Evolutionary conservation across 1,139 yeast species (phyloP).

Genomic region (Saccharomyces hybrid): DNA sequence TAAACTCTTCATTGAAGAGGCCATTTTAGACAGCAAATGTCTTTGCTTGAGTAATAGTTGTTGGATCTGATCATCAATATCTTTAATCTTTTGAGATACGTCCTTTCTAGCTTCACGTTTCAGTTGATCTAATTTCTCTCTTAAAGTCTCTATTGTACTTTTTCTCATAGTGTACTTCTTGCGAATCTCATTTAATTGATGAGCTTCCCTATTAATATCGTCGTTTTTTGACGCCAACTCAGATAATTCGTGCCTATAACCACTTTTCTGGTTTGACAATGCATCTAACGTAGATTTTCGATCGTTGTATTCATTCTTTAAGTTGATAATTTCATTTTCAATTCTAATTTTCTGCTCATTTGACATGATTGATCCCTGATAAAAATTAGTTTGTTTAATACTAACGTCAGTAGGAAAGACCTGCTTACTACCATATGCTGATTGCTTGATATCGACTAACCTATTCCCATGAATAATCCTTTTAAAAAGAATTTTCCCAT

Average conservation of each 20-base stretch:
- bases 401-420: constrained; percentile 34
- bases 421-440: constrained; percentile 52
- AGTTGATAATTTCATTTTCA: constrained; percentile 18
- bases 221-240: constrained; percentile 14
- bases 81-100: constrained; percentile 24
- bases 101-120: constrained; percentile 22
- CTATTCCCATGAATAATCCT: constrained; percentile 57
- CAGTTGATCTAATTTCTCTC: constrained; percentile 24
- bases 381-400: constrained; percentile 25
- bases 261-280: constrained; percentile 20
- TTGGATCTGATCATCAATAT: constrained; percentile 27
- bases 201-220: constrained; percentile 13
- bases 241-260: constrained; percentile 14
- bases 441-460: constrained; percentile 44
- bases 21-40: constrained; percentile 11
- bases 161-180: constrained; percentile 17
- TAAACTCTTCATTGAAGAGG: constrained; percentile 7
- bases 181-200: constrained; percentile 14
- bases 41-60: constrained; percentile 13
- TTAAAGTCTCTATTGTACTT: constrained; percentile 24
- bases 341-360: constrained; percentile 26
- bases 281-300: constrained; percentile 21
- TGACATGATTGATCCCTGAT: constrained; percentile 44
- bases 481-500: constrained; percentile 41
- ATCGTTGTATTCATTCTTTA: constrained; percentile 12